Evolutionary conservation across 495 filamentous ascomycete species (phyloP).

Genomic region (Penicillium odoratum): DNA sequence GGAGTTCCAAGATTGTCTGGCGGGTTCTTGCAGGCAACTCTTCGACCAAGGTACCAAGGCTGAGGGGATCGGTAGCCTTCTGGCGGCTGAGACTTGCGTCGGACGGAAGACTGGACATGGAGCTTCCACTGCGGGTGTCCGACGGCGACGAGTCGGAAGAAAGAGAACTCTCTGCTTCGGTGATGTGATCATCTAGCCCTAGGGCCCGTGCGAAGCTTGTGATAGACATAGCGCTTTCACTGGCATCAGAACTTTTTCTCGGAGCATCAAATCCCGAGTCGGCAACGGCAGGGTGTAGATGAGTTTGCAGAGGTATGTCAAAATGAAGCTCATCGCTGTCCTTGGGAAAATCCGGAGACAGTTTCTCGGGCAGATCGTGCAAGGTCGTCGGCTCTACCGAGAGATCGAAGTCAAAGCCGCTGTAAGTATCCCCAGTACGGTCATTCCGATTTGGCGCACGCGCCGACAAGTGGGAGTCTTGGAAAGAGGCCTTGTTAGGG

Average conservation of each 20-base stretch:
- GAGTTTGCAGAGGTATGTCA: slow-evolving; percentile 11
- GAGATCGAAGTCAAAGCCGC: slow-evolving; percentile 36
- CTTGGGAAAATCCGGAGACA: slow-evolving; percentile 7
- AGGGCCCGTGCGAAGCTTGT: slow-evolving; percentile 44
- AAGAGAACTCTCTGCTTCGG: slow-evolving; percentile 63
- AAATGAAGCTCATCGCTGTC: slow-evolving; percentile 10
- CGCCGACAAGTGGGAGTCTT: slow-evolving; percentile 27
- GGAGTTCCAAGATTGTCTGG: slow-evolving; percentile 22
- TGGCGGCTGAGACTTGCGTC: slow-evolving; percentile 35
- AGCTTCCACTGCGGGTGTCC: slow-evolving; percentile 65
- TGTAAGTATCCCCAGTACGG: slow-evolving; percentile 25
- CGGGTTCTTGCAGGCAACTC: slow-evolving; percentile 29
- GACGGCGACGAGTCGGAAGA: slow-evolving; percentile 70
- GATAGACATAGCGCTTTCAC: slow-evolving; percentile 33
- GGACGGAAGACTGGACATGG: slow-evolving; percentile 61
- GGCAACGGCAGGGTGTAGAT: slow-evolving; percentile 18
- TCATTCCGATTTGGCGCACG: slow-evolving; percentile 22
- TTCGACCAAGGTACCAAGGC: slow-evolving; percentile 38
- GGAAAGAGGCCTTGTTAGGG: slow-evolving; percentile 26
- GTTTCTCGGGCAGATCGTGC: slow-evolving; percentile 25
- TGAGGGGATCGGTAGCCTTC: slow-evolving; percentile 35
- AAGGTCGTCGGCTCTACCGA: slow-evolving; percentile 12
- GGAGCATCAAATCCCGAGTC: slow-evolving; percentile 10
- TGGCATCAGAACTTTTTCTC: slow-evolving; percentile 36
- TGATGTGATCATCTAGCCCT: slow-evolving; percentile 36